Evolutionary conservation across 1,139 yeast species (phyloP), one percentile per base, ranked within the genome.

Genomic region (Oligophagozyma castellii): DNA sequence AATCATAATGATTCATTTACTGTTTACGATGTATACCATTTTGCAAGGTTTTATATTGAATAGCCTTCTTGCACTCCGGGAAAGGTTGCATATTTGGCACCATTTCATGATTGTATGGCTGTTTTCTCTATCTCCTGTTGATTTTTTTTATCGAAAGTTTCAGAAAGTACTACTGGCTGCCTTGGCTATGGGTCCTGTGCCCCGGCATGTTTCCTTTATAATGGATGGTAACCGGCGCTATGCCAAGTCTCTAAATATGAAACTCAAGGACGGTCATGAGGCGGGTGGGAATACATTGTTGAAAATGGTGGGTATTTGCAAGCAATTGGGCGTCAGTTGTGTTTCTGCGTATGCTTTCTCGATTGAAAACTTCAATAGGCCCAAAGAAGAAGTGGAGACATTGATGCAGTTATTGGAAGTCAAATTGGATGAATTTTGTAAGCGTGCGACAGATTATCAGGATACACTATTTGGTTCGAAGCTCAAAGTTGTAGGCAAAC

Each of bases 151-250:
- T 8, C 21, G 14, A 6, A 13, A 12, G 15, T 47, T 64, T 23
- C 70, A 71, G 39, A 55, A 53, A 29, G 45, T 60, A 19, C 51
- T 73, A 36, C 72, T 77, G 2, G 45, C 55, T 12, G 59, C 74
- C 12, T 56, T 84, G 18, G 63, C 59, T 35, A 69, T 81, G 1
- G 95, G 95, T 0, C 78, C 81, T 1, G 65, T 80, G 2, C 98
- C 98, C 2, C 58, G 63, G 31, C 98, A 92, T 57, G 72, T 92
- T 19, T 95, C 95, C 0, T 73, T 89, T 44, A 83, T 89, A 34
- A 92, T 89, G 98, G 98, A 89, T 53, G 98, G 98, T 2, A 92
- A 89, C 56, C 61, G 98, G 39, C 63, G 96, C 26, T 89, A 65
- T 51, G 98, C 98, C 5, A 68, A 70, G 35, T 58, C 57, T 23